These are phyloP conservation scores for Pythium rhizo-oryzae DNA, from an alignment of 352 stramenopile species.

Conservation along the genomic window DNA sequence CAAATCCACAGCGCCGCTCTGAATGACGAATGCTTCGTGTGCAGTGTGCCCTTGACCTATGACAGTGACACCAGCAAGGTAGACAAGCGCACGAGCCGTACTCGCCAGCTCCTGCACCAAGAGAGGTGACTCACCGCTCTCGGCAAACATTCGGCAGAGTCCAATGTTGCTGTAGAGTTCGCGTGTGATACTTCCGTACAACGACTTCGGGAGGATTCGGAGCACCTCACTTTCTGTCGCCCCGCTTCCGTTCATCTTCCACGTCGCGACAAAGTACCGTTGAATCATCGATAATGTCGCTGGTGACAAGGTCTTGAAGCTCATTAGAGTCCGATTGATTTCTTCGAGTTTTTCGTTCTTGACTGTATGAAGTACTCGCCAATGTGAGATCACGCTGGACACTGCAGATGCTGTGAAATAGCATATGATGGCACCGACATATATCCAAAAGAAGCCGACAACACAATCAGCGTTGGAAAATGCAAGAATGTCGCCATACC, in stretches of 20 bases:
- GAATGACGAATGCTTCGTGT: conserved; percentile 54
- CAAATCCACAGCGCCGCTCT: conserved; percentile 55
- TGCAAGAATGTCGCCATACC: conserved; percentile 61
- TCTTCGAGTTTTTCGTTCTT: conserved; percentile 46
- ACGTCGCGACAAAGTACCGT: conserved; percentile 65
- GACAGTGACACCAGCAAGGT: conserved; percentile 49
- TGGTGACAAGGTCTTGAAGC: conserved; percentile 36
- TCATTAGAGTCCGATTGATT: conserved; percentile 58
- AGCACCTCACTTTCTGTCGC: conserved; percentile 49
- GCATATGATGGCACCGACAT: conserved; percentile 60
- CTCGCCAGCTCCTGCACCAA: conserved; percentile 6
- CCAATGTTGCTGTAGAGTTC: conserved; percentile 44
- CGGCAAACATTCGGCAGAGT: conserved; percentile 5
- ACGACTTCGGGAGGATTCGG: conserved; percentile 41
- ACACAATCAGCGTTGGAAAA: conserved; percentile 57
- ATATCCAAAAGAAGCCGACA: conserved; percentile 60
- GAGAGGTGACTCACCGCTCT: no score
- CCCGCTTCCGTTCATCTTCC: conserved; percentile 64
- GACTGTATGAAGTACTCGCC: conserved; percentile 44
- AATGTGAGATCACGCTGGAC: conserved; percentile 49
- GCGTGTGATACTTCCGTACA: conserved; percentile 30
- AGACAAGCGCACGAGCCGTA: conserved; percentile 49
- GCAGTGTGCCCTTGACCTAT: conserved; percentile 49
- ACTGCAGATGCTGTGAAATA: conserved; percentile 63
- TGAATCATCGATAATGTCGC: conserved; percentile 46